Base-by-base conservation (phyloP, 495 filamentous ascomycete genomes). In the Aspergillus homomorphus region DNA sequence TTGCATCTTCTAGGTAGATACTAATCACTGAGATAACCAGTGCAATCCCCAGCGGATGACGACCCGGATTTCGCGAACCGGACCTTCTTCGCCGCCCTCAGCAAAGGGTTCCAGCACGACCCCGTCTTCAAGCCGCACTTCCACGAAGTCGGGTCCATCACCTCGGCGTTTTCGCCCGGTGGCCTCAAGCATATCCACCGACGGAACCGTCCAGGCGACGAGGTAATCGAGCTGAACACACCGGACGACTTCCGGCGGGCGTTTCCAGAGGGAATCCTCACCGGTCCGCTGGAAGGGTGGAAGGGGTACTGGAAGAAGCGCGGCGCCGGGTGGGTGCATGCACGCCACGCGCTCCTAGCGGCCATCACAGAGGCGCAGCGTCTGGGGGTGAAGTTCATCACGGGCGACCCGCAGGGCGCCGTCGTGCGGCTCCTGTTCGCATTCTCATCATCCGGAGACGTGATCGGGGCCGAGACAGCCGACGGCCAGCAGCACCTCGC, bases 281-380 rank as follows among this genome's bases (percentile, higher is more conserved):
- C 78, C 0, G 81, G 81, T 0, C 65, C 73, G 0, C 82, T 83
- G 45, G 73, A 69, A 1, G 67, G 68, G 0, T 84, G 81, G 81
- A 77, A 77, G 52, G 81, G 81, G 9, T 79, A 72, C 62, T 69
- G 71, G 21, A 77, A 72, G 46, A 60, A 72, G 16, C 56, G 52
- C 1, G 73, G 75, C n/a, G 75, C 79, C 0, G 81, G 81, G 9
- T 84, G 80, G 81, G 74, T 82, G 1, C 74, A 75, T 57, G 80
- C 81, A 0, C 64, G 66, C 8, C 73, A 73, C 10, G 77, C 80
- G 0, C 67, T 82, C 56, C 43, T 74, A 9, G 70, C 79, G 20
- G 73, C 77, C 12, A 69, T 71, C 54, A 66, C 57, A 0, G 78
- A 82, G 53, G 79, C 78, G 1, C 45, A 65, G 51, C 62, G 71